Evolutionary conservation across 225 moss, liverwort and hornwort species (phyloP).

Genomic region (Sphagnum tenellum): DNA sequence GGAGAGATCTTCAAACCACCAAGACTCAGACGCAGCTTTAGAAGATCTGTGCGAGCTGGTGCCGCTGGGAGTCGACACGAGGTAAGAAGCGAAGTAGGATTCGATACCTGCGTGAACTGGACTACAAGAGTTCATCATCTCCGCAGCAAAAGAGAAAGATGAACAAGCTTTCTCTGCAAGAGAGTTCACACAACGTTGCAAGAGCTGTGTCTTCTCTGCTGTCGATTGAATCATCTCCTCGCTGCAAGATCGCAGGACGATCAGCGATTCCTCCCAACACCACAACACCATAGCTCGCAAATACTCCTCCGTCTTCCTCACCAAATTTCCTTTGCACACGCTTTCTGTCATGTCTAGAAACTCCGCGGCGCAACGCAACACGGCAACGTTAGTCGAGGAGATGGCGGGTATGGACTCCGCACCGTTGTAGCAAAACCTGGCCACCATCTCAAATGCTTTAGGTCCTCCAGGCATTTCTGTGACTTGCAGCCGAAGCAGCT

Average conservation of each 20-base stretch:
- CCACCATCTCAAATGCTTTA: slow-evolving; percentile 70
- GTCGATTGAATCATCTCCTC: slow-evolving; percentile 53
- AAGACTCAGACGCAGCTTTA: slow-evolving; percentile 60
- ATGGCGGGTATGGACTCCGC: slow-evolving; percentile 26
- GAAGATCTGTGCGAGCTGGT: slow-evolving; percentile 70
- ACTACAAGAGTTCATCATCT: slow-evolving; percentile 48
- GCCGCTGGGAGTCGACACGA: slow-evolving; percentile 47
- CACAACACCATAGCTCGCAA: slow-evolving; percentile 65
- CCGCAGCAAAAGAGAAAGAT: slow-evolving; percentile 35
- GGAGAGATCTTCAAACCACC: slow-evolving; percentile 90
- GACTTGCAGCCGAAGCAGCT: slow-evolving; percentile 54
- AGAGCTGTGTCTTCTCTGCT: slow-evolving; percentile 64
- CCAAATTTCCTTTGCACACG: slow-evolving; percentile 45
- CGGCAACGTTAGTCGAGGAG: slow-evolving; percentile 65
- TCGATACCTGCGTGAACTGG: slow-evolving; percentile 51
- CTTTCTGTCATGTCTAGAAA: slow-evolving; percentile 80
- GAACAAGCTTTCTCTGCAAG: slow-evolving; percentile 54
- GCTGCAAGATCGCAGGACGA: slow-evolving; percentile 59
- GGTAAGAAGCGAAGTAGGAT: slow-evolving; percentile 48
- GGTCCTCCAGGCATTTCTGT: slow-evolving; percentile 73
- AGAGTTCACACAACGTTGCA: slow-evolving; percentile 66
- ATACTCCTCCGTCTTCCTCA: slow-evolving; percentile 56
- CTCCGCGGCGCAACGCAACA: slow-evolving; percentile 72
- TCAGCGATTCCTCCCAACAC: slow-evolving; percentile 82
- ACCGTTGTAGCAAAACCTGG: slow-evolving; percentile 50